phyloP scores from a whole-genome alignment of 2,329 filamentous ascomycete species.

The Calcarisporium arbuscula region DNA sequence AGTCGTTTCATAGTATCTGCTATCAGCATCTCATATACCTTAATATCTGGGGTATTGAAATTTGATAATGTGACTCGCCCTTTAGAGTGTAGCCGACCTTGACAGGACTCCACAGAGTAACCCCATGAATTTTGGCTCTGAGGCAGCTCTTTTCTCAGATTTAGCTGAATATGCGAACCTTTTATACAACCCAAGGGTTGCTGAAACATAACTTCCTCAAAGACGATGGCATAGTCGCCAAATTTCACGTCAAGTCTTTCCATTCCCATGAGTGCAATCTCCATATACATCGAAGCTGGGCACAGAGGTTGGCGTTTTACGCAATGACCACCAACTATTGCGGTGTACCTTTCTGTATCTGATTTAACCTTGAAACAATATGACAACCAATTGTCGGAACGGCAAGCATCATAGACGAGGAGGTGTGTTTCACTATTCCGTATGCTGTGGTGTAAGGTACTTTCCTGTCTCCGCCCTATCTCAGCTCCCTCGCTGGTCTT shows the following conservation, averaged over 20 bases:
- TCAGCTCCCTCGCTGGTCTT: conserved; percentile 8
- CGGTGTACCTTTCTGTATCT: conserved; percentile 8
- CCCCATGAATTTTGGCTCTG: conserved; percentile 11
- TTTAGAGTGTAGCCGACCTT: conserved; percentile 8
- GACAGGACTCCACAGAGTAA: conserved; percentile 6
- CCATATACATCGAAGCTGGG: conserved; percentile 17
- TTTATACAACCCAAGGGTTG: conserved; percentile 8
- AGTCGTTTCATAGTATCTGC: conserved; percentile 8
- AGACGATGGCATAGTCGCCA: conserved; percentile 8
- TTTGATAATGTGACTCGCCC: conserved; percentile 7
- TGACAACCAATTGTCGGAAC: conserved; percentile 3
- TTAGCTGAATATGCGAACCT: conserved; percentile 8
- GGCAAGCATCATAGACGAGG: conserved; percentile 6
- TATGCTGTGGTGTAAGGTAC: too few relatives aligned
- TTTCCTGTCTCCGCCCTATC: too few relatives aligned
- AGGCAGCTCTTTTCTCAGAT: not conserved
- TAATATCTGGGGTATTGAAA: conserved; percentile 6
- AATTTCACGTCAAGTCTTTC: conserved; percentile 9
- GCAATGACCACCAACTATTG: conserved; percentile 13
- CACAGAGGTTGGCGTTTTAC: conserved; percentile 13
- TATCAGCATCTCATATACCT: conserved; percentile 9
- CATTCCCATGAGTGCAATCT: conserved; percentile 11
- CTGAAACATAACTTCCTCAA: conserved; percentile 10
- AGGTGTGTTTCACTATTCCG: too few relatives aligned
- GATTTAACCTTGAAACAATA: conserved; percentile 8